Percentiles rank a stretch among this genome's conserved stretches.
Conservation (phyloP, 2,329 filamentous ascomycete genomes). For the Gaeumannomyces sp. region DNA sequence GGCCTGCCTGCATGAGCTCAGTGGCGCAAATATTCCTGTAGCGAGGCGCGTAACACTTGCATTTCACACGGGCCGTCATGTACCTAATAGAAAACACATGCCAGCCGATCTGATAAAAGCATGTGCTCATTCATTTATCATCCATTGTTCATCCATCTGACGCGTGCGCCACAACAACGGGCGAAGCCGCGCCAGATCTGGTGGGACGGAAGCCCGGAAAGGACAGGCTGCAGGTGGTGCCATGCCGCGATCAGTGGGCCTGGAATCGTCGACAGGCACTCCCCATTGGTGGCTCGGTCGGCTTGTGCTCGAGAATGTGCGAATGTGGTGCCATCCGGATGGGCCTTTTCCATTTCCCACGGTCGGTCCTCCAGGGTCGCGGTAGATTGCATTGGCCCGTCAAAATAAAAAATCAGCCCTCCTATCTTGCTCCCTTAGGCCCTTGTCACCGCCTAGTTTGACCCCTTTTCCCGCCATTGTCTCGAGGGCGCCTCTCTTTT, state of each 20-base stretch:
- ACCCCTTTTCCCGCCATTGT: neutral
- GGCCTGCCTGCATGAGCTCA: neutral
- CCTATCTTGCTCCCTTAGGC: neutral
- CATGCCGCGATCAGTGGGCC: neutral
- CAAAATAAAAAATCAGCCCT: neutral
- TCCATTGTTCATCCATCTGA: too few species aligned
- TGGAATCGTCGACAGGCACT: neutral
- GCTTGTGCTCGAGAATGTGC: neutral
- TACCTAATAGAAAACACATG: too few species aligned
- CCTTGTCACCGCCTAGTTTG: neutral
- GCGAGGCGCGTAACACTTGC: too few species aligned
- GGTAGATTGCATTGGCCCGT: neutral
- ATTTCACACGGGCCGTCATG: too few species aligned
- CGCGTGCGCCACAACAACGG: neutral
- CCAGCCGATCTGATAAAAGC: neutral
- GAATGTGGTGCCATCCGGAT: too few species aligned
- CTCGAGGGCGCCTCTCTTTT: neutral
- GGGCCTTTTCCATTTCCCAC: neutral
- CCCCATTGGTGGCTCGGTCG: neutral
- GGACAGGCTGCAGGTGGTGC: neutral
- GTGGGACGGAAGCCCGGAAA: slow-evolving; percentile 9
- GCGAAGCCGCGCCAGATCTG: neutral
- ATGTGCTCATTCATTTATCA: neutral
- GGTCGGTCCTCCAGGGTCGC: too few species aligned
- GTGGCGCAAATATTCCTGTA: neutral